phyloP scores from a whole-genome alignment of 2,329 filamentous ascomycete genomes.

The Hypoxylon sp. region DNA sequence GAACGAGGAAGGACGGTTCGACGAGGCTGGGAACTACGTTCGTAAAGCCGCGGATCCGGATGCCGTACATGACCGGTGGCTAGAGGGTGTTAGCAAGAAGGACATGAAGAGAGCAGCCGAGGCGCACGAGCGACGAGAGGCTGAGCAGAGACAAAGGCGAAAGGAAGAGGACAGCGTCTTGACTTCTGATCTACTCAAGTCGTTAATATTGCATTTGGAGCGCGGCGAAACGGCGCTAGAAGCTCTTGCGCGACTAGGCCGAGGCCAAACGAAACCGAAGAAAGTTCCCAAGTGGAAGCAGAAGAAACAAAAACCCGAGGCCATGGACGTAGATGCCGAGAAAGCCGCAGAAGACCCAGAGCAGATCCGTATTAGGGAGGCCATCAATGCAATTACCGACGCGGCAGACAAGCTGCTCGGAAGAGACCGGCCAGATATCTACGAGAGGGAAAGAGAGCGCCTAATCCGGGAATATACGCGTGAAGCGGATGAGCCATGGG shows the following conservation, averaged over 20 bases:
- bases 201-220: constrained; percentile 80
- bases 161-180: constrained; percentile 81
- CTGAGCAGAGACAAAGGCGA: constrained; percentile 78
- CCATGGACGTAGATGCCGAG: constrained; percentile 79
- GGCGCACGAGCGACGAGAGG: constrained; percentile 87
- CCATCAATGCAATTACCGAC: constrained; percentile 87
- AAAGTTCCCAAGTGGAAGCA: constrained; percentile 76
- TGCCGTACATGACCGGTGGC: constrained; percentile 90
- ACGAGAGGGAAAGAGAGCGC: constrained; percentile 87
- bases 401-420: constrained; percentile 90
- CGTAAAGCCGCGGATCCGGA: constrained; percentile 91
- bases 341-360: constrained; percentile 74
- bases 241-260: constrained; percentile 85
- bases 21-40: constrained; percentile 91
- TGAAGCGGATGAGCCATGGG: constrained; percentile 91
- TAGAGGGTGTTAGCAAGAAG: constrained; percentile 93
- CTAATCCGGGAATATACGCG: constrained; percentile 85
- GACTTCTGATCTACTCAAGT: constrained; percentile 79
- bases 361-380: constrained; percentile 77
- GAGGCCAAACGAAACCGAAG: constrained; percentile 68
- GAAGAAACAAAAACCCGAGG: constrained; percentile 73
- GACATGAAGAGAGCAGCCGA: constrained; percentile 91
- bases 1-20: constrained; percentile 92
- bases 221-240: constrained; percentile 89
- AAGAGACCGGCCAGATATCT: constrained; percentile 89